A percentile compares a stretch with the other conserved stretches of the same genome.
These are phyloP conservation scores for Trypanosoma boissoni DNA, from an alignment of 208 protist genomes.

Conservation along the genomic window DNA sequence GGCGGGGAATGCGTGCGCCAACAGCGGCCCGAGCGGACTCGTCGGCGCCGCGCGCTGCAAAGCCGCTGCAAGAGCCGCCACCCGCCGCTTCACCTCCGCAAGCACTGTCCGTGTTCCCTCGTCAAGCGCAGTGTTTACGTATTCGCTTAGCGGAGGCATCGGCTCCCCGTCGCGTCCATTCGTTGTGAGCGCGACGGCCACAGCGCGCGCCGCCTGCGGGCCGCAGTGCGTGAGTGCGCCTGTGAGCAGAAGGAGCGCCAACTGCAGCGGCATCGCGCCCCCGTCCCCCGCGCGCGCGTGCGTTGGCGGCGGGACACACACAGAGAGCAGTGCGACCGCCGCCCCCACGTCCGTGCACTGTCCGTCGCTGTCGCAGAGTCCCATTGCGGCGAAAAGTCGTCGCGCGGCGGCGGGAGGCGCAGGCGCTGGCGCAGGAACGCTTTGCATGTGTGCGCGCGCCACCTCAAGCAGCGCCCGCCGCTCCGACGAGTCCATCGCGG, in stretches of 20 bases:
- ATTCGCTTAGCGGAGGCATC: too few relatives aligned
- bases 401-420: too few relatives aligned
- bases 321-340: conserved; percentile 27
- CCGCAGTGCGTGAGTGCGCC: conserved; percentile 45
- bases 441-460: too few relatives aligned
- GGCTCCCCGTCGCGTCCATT: background rate
- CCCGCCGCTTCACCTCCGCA: too few relatives aligned
- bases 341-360: conserved; percentile 26
- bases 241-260: conserved; percentile 68
- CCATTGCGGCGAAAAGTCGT: conserved; percentile 9
- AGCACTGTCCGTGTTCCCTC: too few relatives aligned
- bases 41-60: too few relatives aligned
- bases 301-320: conserved; percentile 30
- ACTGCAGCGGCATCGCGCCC: conserved; percentile 50
- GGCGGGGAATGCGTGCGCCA: too few relatives aligned
- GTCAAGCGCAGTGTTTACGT: too few relatives aligned
- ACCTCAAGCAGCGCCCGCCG: conserved; percentile 15
- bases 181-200: conserved; percentile 20
- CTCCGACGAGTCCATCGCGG: conserved; percentile 21
- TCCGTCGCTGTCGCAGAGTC: conserved; percentile 2
- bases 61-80: too few relatives aligned
- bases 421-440: too few relatives aligned
- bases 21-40: too few relatives aligned
- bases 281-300: background rate
- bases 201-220: conserved; percentile 16